Base-by-base conservation (phyloP, 2,329 filamentous ascomycete genomes). In the Ophiocordyceps camponoti-saundersi region DNA sequence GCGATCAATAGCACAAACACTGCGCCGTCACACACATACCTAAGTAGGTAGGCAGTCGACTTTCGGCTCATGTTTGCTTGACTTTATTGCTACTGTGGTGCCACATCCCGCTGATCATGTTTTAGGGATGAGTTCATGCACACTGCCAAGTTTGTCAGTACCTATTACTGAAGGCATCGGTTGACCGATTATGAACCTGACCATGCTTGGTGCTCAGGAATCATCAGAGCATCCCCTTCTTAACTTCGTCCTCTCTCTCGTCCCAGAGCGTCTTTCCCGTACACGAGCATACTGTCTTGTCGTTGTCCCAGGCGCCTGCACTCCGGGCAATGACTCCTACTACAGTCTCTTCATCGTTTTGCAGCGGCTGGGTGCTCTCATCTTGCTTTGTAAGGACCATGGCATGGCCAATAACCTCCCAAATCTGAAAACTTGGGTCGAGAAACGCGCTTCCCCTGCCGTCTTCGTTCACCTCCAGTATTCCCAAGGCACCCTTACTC, bases 261-360 rank as follows among this genome's bases (percentile, higher is more conserved):
- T 98, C 85, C 92, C 92, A 98, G 12, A 98, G 77, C 48, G 89
- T 96, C 77, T 96, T 96, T 4, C 92, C 92, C 36, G 88, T 94
- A 65, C 92, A 98, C 44, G 88, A 95, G 63, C 92, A 98, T 6
- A 98, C 90, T 43, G 85, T 95, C 74, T 96, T 98, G 61, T 95
- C 87, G 57, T 98, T 95, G 63, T 95, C 90, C 92, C 92, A 98
- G 51, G 95, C 83, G n/a, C 92, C 92, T 16, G 92, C 90, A 63
- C 89, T 95, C 59, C 92, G 74, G 44, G 92, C 92, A 65, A 98
- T 86, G 46, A 98, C 89, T 10, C 92, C 92, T 2, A 95, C 85
- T 45, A 95, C 70, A 20, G 88, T 95, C 61, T 93, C 79, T 47
- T 80, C 73, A 59, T 95, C 85, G 54, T 95, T 89, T 56, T 72